Conservation (phyloP, 331 rosid genomes). For the Cydonia oblonga region DNA sequence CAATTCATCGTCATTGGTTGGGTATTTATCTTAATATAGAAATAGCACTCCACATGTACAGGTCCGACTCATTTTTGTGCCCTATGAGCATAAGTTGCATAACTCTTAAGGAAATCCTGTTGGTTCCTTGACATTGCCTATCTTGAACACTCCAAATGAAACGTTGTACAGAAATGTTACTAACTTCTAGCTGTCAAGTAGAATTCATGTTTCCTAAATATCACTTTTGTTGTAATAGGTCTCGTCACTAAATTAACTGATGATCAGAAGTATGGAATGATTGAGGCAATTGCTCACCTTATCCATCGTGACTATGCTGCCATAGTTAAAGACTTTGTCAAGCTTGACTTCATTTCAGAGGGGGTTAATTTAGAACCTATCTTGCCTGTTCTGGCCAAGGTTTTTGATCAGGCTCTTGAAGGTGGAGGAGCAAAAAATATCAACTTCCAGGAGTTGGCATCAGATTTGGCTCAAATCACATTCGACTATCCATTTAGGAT, state of each 20-base stretch:
- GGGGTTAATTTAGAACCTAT: constrained; percentile 95
- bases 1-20: neutral
- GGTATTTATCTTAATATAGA: neutral
- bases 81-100: neutral
- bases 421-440: constrained; percentile 98
- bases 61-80: neutral
- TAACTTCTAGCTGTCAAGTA: neutral
- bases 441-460: constrained; percentile 95
- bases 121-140: neutral
- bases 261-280: constrained; percentile 98
- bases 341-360: constrained; percentile 81
- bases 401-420: constrained; percentile 97
- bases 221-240: constrained; percentile 42
- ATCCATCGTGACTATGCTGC: constrained; percentile 93
- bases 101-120: neutral
- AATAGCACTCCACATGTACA: neutral
- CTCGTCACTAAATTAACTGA: constrained; percentile 90
- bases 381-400: constrained; percentile 94
- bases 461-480: constrained; percentile 97
- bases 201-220: neutral
- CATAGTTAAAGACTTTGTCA: constrained; percentile 90
- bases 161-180: neutral
- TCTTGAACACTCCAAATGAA: neutral
- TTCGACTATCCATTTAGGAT: constrained; percentile 97
- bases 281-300: constrained; percentile 95